Evolutionary conservation across 441 rosid genomes (phyloP), one percentile per base, ranked within the genome.

Genomic region (Flueggea neowawraea): DNA sequence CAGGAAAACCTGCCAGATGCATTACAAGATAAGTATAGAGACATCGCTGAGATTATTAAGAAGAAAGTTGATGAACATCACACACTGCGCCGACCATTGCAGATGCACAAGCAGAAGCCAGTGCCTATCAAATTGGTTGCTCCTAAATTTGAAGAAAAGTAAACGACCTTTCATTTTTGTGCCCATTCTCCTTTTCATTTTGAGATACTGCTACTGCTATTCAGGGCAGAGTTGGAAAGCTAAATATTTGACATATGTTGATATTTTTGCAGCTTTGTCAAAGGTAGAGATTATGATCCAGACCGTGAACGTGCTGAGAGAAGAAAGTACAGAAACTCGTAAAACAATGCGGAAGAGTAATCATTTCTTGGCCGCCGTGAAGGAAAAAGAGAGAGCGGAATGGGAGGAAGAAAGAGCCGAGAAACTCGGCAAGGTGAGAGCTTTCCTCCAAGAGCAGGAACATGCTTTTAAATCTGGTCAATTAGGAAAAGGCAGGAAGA

Each of bases 361-460:
- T 64, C 57, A 81, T 66, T 91, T 84, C 86, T 72, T 91, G 59
- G 74, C 74, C 17, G 82, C 69, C 57, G 88, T 76, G 44, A 89
- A 86, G 73, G 84, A 83, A 55, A 89, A 73, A 62, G 88, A 81
- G 16, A 82, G 67, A 69, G 78, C 78, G 41, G 43, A 12, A 28
- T 16, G 41, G 10, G 83, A 78, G 57, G 77, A 79, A 73, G 97
- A 91, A 76, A 87, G 81, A 57, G 69, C 80, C 8, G 96, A 88
- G 77, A 84, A 78, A 60, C 83, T 80, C 44, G 96, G 95, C 22
- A 73, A 72, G 74, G 84, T 84, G 31, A 72, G 69, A 55, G 91
- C 97, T 60, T 91, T 91, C 72, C 90, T 93, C 57, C 97, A 93
- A 79, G 98, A 93, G 52, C 96, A 90, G 68, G 92, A 92, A 65